phyloP scores from a whole-genome alignment of 2,329 filamentous ascomycete species.

The Talaromyces rugulosus region DNA sequence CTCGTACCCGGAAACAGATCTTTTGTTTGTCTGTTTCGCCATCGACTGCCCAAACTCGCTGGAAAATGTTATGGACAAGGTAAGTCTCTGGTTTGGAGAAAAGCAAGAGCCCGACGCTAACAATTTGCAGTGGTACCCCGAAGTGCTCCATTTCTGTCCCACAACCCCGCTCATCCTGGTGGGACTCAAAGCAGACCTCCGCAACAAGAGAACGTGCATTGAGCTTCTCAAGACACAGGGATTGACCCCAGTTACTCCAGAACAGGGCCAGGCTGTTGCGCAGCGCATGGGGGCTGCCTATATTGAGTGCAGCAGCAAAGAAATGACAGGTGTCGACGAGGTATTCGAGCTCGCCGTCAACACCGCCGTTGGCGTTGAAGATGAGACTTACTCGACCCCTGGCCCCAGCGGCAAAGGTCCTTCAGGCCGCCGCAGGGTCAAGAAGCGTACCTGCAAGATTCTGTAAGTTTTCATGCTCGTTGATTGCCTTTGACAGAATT shows the following conservation, averaged over 20 bases:
- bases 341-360: conserved; percentile 92
- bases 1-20: conserved; percentile 95
- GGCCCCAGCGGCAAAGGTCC: conserved; percentile 41
- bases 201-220: conserved; percentile 92
- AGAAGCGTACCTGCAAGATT: conserved; percentile 79
- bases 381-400: conserved; percentile 33
- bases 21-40: conserved; percentile 98
- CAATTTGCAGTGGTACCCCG: conserved; percentile 84
- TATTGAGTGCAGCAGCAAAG: conserved; percentile 98
- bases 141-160: conserved; percentile 97
- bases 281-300: conserved; percentile 92
- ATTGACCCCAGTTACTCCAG: conserved; percentile 85
- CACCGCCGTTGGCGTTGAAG: conserved; percentile 80
- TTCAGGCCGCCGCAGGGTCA: conserved; percentile 59
- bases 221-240: conserved; percentile 98
- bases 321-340: conserved; percentile 92
- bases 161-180: conserved; percentile 94
- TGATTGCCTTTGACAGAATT: conserved; percentile 8
- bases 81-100: conserved; percentile 38
- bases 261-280: conserved; percentile 84
- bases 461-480: conserved; percentile 49
- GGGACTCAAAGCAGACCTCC: conserved; percentile 93
- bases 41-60: conserved; percentile 98
- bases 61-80: conserved; percentile 99
- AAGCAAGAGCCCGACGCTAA: conserved; percentile 8